phyloP scores from a whole-genome alignment of 2,329 filamentous ascomycete genomes.

The Fusarium camptoceras region DNA sequence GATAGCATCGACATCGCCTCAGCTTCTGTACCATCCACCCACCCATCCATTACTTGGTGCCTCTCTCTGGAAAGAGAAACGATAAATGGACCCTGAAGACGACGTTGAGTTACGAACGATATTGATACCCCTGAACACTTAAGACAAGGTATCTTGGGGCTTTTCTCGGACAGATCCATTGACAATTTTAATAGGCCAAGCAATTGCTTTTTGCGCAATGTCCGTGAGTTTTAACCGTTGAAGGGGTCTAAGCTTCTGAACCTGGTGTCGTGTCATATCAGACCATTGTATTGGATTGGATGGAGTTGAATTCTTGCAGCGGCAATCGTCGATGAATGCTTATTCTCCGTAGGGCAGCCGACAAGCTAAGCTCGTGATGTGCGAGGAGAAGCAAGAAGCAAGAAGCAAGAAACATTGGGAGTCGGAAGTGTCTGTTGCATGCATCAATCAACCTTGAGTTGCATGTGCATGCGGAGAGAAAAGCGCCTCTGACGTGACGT shows the following conservation, averaged over 20 bases:
- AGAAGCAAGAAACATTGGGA: background rate
- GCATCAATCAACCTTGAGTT: constrained; percentile 19
- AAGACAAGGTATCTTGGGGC: constrained; percentile 12
- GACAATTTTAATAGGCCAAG: constrained; percentile 23
- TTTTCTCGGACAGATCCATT: constrained; percentile 11
- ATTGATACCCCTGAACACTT: constrained; percentile 24
- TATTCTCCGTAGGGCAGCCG: constrained; percentile 15
- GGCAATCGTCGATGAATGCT: constrained; percentile 34
- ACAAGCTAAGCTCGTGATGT: constrained; percentile 29
- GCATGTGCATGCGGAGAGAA: constrained; percentile 25
- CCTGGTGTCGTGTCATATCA: constrained; percentile 9
- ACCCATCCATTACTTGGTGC: background rate
- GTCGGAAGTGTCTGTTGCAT: constrained; percentile 23
- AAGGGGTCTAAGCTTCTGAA: constrained; percentile 9
- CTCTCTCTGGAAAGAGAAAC: background rate
- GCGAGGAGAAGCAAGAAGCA: background rate
- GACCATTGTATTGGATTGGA: constrained; percentile 7
- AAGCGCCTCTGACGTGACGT: constrained; percentile 40
- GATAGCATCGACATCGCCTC: background rate
- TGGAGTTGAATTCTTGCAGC: background rate
- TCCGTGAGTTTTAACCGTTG: constrained; percentile 17
- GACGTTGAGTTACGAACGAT: constrained; percentile 7
- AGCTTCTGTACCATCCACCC: background rate
- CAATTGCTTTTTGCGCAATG: constrained; percentile 8
- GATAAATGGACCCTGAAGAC: constrained; percentile 24